phyloP scores from a whole-genome alignment of 371 early-diverging fungal genomes.

The Lichtheimia ornata region DNA sequence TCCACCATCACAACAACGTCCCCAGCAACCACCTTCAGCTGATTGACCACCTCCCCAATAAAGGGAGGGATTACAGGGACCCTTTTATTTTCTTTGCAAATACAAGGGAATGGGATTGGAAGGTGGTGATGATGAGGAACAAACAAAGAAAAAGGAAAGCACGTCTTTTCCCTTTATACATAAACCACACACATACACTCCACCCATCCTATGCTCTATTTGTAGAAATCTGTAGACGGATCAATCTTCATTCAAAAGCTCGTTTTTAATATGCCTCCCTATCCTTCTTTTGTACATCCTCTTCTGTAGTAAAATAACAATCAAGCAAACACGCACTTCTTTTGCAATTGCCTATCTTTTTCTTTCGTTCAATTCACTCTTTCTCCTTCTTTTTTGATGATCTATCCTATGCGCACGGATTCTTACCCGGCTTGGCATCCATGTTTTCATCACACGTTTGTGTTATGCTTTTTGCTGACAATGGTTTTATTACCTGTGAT shows the following conservation, averaged over 20 bases:
- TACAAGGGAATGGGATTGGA: background rate
- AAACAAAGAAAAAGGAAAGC: too few species aligned
- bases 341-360: background rate
- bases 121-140: too few species aligned
- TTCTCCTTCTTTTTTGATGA: background rate
- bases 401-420: background rate
- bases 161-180: background rate
- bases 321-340: background rate
- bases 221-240: background rate
- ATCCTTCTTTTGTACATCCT: conserved; percentile 2
- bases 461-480: conserved; percentile 17
- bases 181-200: background rate
- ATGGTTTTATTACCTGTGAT: conserved; percentile 16
- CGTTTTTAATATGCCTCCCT: background rate
- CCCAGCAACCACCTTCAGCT: background rate
- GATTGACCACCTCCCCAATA: background rate
- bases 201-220: background rate
- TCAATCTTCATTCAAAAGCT: background rate
- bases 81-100: background rate
- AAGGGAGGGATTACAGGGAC: background rate
- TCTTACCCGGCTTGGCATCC: conserved; percentile 14
- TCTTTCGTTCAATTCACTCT: conserved; percentile 4
- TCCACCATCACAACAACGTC: background rate
- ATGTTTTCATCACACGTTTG: conserved; percentile 19
- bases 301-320: background rate